Percentiles rank a stretch among this genome's conserved stretches.
phyloP scores from a whole-genome alignment of 331 rosid species.

The Quercus lobata region DNA sequence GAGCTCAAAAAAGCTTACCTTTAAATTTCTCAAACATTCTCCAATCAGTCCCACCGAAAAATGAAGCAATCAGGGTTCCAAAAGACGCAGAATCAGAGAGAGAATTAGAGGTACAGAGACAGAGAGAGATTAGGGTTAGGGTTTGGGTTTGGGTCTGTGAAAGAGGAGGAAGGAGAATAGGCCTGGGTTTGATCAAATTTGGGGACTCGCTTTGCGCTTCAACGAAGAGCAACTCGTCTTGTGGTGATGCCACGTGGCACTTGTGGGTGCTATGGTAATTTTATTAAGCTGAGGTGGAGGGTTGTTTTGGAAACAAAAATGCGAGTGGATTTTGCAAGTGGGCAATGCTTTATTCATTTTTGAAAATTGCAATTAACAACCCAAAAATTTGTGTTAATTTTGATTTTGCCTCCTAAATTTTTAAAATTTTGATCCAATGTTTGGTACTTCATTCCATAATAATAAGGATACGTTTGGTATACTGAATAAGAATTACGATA shows the following conservation, averaged over 20 bases:
- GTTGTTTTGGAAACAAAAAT: not conserved
- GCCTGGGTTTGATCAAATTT: not conserved
- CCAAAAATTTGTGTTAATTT: too few species aligned
- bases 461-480: too few species aligned
- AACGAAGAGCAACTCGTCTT: not conserved
- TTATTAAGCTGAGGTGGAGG: not conserved
- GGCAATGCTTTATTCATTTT: not conserved
- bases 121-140: not conserved
- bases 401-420: too few species aligned
- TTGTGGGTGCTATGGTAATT: not conserved
- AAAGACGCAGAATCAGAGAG: not conserved
- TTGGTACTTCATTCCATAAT: too few species aligned
- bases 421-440: too few species aligned
- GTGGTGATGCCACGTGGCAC: not conserved
- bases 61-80: not conserved
- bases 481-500: too few species aligned
- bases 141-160: not conserved
- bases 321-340: not conserved
- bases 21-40: not conserved
- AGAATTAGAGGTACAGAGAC: not conserved
- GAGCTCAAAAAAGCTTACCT: not conserved
- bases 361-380: too few species aligned
- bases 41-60: not conserved
- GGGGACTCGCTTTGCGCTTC: not conserved
- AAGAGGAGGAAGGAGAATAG: not conserved